Base-by-base conservation (phyloP, 768 basidiomycete species). In the Pisolithus tinctorius region DNA sequence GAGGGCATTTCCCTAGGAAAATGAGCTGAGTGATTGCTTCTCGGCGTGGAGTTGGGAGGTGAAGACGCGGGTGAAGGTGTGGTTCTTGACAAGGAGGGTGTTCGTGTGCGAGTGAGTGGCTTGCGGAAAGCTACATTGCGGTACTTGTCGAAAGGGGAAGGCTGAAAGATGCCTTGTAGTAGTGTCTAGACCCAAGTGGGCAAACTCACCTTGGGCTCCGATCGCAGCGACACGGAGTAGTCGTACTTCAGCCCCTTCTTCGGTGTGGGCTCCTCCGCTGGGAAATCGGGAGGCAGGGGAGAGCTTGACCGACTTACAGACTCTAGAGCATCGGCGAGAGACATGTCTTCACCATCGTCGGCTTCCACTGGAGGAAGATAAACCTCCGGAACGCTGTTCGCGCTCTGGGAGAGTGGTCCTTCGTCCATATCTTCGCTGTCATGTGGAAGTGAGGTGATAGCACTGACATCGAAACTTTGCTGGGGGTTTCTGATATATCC, bases 11-110 rank as follows among this genome's bases (percentile, higher is more conserved):
- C 76, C 5, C 60, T 63, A 37, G 71, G 65, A 38, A 75, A 54
- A 6, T 56, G 60, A 6, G 73, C 54, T 4, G 82, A 83, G 38
- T 69, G 70, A 50, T 67, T 75, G 52, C 81, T 84, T 11, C 72
- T 74, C 23, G 84, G 84, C 2, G 84, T 87, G 3, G 84, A 83
- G 55, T 85, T 75, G 1, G 79, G 64, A 0, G 82, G 76, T 4
- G 83, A 84, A 10, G 84, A 81, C 0, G 75, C 72, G 23, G 73
- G 74, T 1, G 82, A 82, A 31, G 81, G 76, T 0, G 77, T 74
- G 1, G 82, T 84, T 47, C 76, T 77, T 7, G 85, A 78, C 8
- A 87, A 71, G 2, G 84, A 86, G 4, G 85, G 85, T 4, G 84
- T 86, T 26, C 84, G 79, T 17, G 73, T 71, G 27, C 81, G 75